phyloP scores from a whole-genome alignment of 2,329 filamentous ascomycete species.

The Colletotrichum acutatum region DNA sequence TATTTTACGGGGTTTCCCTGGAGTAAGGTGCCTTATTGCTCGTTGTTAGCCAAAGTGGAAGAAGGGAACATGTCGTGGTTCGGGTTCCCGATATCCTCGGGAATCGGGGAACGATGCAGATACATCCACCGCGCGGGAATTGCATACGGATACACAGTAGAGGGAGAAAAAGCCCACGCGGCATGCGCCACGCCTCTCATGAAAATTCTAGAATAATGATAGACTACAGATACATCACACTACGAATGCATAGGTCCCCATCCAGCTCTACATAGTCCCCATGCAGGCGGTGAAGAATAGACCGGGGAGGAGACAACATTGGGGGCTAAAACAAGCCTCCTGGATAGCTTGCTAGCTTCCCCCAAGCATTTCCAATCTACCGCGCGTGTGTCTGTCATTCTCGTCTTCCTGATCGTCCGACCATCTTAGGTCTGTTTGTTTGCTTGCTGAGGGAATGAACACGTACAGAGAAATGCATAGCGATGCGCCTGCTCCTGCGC shows the following conservation, averaged over 20 bases:
- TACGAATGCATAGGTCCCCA: background rate
- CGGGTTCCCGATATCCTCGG: background rate
- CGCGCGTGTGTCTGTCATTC: background rate
- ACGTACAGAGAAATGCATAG: background rate
- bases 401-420: background rate
- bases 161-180: no score
- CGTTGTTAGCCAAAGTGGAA: background rate
- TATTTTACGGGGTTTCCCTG: background rate
- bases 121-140: background rate
- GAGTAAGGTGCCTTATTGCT: background rate
- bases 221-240: background rate
- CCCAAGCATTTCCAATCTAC: background rate
- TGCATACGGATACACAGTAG: no score
- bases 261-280: background rate
- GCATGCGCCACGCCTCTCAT: background rate
- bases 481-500: background rate
- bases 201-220: conserved; percentile 29
- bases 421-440: no score
- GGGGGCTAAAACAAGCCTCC: background rate
- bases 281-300: conserved; percentile 2
- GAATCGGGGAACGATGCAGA: background rate
- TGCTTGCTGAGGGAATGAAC: background rate
- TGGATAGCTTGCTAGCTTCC: background rate
- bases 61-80: background rate
- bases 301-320: background rate